Evolutionary conservation across 2,329 filamentous ascomycete species (phyloP).

Genomic region (Fusarium tricinctum): DNA sequence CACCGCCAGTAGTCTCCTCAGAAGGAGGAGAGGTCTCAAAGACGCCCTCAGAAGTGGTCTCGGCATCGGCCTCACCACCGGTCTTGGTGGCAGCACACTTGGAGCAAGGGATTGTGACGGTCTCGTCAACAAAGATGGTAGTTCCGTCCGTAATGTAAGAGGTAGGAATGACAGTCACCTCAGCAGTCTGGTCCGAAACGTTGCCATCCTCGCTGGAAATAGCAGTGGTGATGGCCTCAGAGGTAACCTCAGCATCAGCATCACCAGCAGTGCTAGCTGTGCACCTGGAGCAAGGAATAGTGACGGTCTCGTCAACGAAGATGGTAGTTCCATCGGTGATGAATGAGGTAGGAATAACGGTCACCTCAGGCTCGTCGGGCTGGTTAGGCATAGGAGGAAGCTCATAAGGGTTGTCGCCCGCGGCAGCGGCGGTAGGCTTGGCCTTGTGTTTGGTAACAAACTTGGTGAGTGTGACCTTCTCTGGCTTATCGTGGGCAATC

Average conservation of each 20-base stretch:
- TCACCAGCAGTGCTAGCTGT: slow-evolving; percentile 27
- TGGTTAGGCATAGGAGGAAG: slow-evolving; percentile 19
- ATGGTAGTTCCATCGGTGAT: slow-evolving; percentile 41
- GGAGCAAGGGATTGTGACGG: slow-evolving; percentile 43
- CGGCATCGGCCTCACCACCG: slow-evolving; percentile 13
- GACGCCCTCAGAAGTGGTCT: slow-evolving; percentile 1
- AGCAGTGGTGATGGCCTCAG: slow-evolving; percentile 25
- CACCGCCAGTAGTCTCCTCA: slow-evolving; percentile 28
- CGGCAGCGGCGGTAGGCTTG: slow-evolving; percentile 16
- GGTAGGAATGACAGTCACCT: slow-evolving; percentile 35
- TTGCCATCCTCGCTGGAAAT: slow-evolving; percentile 19
- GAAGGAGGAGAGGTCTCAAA: slow-evolving; percentile 8
- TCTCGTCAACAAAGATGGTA: slow-evolving; percentile 42
- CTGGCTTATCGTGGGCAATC: slow-evolving; percentile 30
- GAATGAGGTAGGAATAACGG: slow-evolving; percentile 40
- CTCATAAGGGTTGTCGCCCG: slow-evolving; percentile 11
- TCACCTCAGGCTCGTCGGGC: slow-evolving; percentile 24
- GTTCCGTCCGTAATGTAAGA: slow-evolving; percentile 40
- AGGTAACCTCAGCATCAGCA: slow-evolving; percentile 22
- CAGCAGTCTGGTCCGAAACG: slow-evolving; percentile 31
- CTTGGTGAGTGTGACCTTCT: slow-evolving; percentile 37
- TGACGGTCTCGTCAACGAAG: slow-evolving; percentile 39
- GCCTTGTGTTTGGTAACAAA: slow-evolving; percentile 33
- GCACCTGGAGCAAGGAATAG: slow-evolving; percentile 42
- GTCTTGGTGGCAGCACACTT: slow-evolving; percentile 30